Evolutionary conservation across 2,329 filamentous ascomycete genomes (phyloP).

Genomic region (Elsinoe australis): DNA sequence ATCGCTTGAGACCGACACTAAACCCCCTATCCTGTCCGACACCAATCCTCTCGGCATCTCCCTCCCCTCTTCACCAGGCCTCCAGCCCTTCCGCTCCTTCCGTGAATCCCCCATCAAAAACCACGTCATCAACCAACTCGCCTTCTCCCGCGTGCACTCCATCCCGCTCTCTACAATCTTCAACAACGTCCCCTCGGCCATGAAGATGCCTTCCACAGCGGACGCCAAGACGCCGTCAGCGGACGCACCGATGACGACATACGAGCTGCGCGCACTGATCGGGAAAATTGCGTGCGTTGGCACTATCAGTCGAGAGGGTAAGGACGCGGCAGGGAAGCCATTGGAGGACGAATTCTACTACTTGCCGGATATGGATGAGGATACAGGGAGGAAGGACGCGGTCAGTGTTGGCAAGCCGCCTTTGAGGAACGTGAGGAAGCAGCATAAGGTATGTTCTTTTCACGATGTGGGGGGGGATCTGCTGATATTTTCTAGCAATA

Average conservation of each 20-base stretch:
- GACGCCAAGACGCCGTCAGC: conserved; percentile 23
- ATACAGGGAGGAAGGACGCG: conserved; percentile 68
- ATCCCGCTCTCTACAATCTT: conserved; percentile 85
- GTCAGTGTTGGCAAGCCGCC: conserved; percentile 85
- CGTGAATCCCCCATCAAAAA: conserved; percentile 55
- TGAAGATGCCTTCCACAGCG: conserved; percentile 25
- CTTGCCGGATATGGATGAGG: conserved; percentile 74
- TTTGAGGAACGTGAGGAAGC: conserved; percentile 81
- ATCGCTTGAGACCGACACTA: too few relatives aligned
- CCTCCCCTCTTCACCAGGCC: conserved; percentile 16
- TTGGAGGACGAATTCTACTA: conserved; percentile 98
- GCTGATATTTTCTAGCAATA: conserved; percentile 18
- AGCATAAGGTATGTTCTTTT: conserved; percentile 72
- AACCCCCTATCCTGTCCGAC: conserved; percentile 24
- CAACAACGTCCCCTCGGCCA: conserved; percentile 66
- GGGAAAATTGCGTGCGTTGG: conserved; percentile 72
- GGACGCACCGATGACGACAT: conserved; percentile 46
- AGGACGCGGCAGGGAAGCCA: conserved; percentile 87
- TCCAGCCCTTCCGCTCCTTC: conserved; percentile 23
- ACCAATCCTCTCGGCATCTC: conserved; percentile 28
- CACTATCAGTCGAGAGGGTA: conserved; percentile 81
- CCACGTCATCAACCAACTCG: conserved; percentile 90
- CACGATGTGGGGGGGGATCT: not conserved
- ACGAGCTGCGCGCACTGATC: conserved; percentile 62
- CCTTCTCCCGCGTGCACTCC: conserved; percentile 85